Percentiles rank a stretch among this genome's conserved stretches.
phyloP scores from a whole-genome alignment of 108 stramenopile genomes.

The Nitzschia sp. region DNA sequence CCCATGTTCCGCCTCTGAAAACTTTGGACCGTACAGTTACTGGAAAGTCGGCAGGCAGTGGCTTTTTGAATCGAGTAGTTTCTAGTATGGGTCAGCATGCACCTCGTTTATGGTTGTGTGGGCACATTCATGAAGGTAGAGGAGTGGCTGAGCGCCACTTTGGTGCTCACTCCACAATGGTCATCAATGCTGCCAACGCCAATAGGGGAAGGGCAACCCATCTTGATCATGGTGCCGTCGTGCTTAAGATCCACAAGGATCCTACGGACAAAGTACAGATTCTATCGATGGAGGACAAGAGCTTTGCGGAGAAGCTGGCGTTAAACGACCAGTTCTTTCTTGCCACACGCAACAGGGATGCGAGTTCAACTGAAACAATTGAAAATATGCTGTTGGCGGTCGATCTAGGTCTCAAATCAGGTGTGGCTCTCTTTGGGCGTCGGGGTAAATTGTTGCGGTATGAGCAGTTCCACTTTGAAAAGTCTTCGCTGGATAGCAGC shows the following conservation, averaged over 20 bases:
- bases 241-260: constrained; percentile 37
- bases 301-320: not conserved
- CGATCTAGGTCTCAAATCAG: constrained; percentile 50
- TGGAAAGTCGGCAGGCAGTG: constrained; percentile 56
- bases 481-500: constrained; percentile 6
- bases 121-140: constrained; percentile 79
- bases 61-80: constrained; percentile 49
- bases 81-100: constrained; percentile 30
- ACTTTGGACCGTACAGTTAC: constrained; percentile 59
- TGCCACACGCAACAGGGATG: not conserved
- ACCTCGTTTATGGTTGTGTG: constrained; percentile 67
- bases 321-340: not conserved
- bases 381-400: constrained; percentile 39
- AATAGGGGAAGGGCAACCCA: constrained; percentile 67
- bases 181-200: constrained; percentile 80
- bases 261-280: constrained; percentile 10
- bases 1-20: constrained; percentile 69
- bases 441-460: constrained; percentile 39
- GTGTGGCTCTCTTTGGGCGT: constrained; percentile 33
- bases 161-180: constrained; percentile 21
- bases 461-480: constrained; percentile 38
- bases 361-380: not conserved
- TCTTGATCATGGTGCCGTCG: constrained; percentile 58
- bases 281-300: constrained; percentile 28
- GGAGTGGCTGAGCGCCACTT: constrained; percentile 47